These are phyloP conservation scores for Syzygium oleosum DNA, from an alignment of 345 rosid genomes.

Conservation along the genomic window DNA sequence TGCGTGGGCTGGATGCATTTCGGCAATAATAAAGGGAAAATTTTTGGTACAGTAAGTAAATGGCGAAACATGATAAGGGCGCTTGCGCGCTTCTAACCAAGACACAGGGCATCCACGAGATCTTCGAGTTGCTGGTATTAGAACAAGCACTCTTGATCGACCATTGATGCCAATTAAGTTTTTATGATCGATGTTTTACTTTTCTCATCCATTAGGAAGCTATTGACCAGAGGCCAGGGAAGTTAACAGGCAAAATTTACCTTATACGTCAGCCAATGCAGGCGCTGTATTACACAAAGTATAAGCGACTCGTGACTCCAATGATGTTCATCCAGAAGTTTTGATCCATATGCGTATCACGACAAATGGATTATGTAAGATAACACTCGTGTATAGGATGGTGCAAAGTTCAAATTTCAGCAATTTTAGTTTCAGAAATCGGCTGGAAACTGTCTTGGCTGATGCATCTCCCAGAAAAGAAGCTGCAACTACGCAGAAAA, in stretches of 20 bases:
- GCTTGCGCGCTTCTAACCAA: background rate
- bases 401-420: background rate
- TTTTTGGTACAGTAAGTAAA: background rate
- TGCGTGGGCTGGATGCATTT: background rate
- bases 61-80: background rate
- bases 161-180: background rate
- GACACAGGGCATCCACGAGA: background rate
- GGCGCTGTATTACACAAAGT: background rate
- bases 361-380: background rate
- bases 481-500: background rate
- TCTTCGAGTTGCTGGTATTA: too few relatives aligned
- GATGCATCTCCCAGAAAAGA: background rate
- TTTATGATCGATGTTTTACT: background rate
- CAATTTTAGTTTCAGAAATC: background rate
- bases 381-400: background rate
- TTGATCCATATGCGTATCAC: background rate
- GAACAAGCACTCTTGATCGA: background rate
- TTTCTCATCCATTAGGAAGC: background rate
- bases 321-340: background rate
- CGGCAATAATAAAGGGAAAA: background rate
- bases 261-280: background rate
- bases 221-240: background rate
- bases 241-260: background rate
- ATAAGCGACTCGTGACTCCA: background rate
- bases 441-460: background rate